These are phyloP conservation scores for Nicotiana tabacum DNA, from an alignment of 257 asterid genomes.

Conservation along the genomic window DNA sequence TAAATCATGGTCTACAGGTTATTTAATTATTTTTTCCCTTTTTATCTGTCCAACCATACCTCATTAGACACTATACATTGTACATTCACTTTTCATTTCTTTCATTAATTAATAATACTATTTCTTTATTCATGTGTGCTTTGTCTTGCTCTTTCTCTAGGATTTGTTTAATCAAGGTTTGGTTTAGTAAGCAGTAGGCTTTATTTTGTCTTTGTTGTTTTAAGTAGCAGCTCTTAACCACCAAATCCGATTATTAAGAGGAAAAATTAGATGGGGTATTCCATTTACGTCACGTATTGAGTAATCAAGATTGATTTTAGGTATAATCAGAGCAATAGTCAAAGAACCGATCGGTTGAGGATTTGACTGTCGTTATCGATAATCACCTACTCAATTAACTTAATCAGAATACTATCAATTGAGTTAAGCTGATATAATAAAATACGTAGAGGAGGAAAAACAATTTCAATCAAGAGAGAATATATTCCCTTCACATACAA, in stretches of 20 bases:
- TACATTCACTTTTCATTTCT: constrained; percentile 12
- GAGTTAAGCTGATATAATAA: not conserved
- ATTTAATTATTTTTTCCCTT: constrained; percentile 24
- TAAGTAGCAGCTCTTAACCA: not conserved
- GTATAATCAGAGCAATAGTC: constrained; percentile 35
- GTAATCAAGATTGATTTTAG: constrained; percentile 26
- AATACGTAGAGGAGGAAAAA: not conserved
- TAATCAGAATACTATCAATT: not conserved
- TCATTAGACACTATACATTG: constrained; percentile 14
- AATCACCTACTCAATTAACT: constrained; percentile 34
- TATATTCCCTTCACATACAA: not conserved
- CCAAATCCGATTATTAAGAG: not conserved
- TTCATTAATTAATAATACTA: not conserved
- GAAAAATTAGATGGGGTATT: constrained; percentile 9
- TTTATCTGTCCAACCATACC: not conserved
- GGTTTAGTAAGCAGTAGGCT: not conserved
- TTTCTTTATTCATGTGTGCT: constrained; percentile 5
- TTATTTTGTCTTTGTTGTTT: not conserved
- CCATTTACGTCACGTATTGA: constrained; percentile 20
- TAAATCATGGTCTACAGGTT: constrained; percentile 36
- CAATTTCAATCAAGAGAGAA: not conserved
- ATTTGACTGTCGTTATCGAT: constrained; percentile 67
- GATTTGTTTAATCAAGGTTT: not conserved
- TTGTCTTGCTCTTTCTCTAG: constrained; percentile 4
- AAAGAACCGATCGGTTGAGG: constrained; percentile 13